These are phyloP conservation scores for Neoboletus brunneissimus DNA, from an alignment of 768 basidiomycete species.

Conservation along the genomic window DNA sequence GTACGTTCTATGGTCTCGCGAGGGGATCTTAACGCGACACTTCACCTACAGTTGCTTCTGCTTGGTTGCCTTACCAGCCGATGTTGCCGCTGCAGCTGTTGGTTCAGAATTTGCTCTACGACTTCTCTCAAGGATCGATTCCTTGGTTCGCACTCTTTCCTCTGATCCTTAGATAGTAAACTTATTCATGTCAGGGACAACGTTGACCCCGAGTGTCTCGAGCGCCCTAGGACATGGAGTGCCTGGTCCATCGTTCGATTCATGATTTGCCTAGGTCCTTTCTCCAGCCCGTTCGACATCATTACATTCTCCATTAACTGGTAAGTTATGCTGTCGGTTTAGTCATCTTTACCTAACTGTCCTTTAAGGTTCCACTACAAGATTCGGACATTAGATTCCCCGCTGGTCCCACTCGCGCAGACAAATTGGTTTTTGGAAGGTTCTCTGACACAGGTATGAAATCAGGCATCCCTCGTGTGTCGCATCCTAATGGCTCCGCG, in stretches of 20 bases:
- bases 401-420: constrained; percentile 32
- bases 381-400: constrained; percentile 27
- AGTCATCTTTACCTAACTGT: not conserved
- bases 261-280: constrained; percentile 36
- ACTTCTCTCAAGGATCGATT: constrained; percentile 37
- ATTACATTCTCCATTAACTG: constrained; percentile 33
- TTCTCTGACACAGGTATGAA: constrained; percentile 34
- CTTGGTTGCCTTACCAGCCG: constrained; percentile 38
- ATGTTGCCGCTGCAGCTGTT: constrained; percentile 35
- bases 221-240: constrained; percentile 30
- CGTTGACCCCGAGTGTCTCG: constrained; percentile 37
- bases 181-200: constrained; percentile 31
- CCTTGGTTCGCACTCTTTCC: constrained; percentile 26
- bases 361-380: constrained; percentile 30
- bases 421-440: constrained; percentile 38
- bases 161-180: not conserved
- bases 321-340: constrained; percentile 8
- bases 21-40: not conserved
- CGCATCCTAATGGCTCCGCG: not conserved
- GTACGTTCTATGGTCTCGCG: constrained; percentile 13
- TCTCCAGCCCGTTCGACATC: constrained; percentile 37
- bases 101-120: constrained; percentile 34
- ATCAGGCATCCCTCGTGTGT: not conserved
- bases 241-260: constrained; percentile 36
- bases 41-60: constrained; percentile 30